Evolutionary conservation across 257 asterid genomes (phyloP).

Genomic region (Nemophila menziesii): DNA sequence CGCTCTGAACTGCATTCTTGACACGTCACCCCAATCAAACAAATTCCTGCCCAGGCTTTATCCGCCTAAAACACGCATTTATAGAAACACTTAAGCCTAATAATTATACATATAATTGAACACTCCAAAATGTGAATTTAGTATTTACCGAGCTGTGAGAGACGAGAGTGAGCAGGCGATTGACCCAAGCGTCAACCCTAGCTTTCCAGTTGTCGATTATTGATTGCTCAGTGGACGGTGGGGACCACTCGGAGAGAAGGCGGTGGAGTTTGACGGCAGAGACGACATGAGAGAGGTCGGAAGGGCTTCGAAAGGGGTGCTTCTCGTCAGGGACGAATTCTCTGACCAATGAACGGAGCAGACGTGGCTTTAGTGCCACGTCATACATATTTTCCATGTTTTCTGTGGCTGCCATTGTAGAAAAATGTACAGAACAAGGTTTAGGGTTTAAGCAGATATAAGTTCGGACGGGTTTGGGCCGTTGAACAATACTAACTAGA

Average conservation of each 20-base stretch:
- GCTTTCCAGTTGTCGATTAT: slow-evolving; percentile 49
- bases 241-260: slow-evolving; percentile 41
- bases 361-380: slow-evolving; percentile 40
- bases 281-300: slow-evolving; percentile 54
- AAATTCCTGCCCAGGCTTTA: slow-evolving; percentile 80
- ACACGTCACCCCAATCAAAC: slow-evolving; percentile 80
- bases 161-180: slow-evolving; percentile 43
- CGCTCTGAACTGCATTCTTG: slow-evolving; percentile 83
- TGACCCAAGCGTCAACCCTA: slow-evolving; percentile 69
- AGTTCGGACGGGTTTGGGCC: too few species aligned
- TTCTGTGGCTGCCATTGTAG: slow-evolving; percentile 36
- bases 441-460: too few species aligned
- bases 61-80: slow-evolving; percentile 46
- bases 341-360: slow-evolving; percentile 51
- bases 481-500: too few species aligned
- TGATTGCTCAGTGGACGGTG: slow-evolving; percentile 24
- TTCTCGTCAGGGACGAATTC: slow-evolving; percentile 68
- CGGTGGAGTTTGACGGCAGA: slow-evolving; percentile 41
- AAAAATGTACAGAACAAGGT: not conserved
- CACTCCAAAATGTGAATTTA: too few species aligned
- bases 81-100: too few species aligned
- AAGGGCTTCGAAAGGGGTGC: slow-evolving; percentile 45
- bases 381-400: slow-evolving; percentile 26
- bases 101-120: too few species aligned
- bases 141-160: slow-evolving; percentile 46